Conservation (phyloP, 1,284 basidiomycete genomes). For the Pseudozyma sp. region DNA sequence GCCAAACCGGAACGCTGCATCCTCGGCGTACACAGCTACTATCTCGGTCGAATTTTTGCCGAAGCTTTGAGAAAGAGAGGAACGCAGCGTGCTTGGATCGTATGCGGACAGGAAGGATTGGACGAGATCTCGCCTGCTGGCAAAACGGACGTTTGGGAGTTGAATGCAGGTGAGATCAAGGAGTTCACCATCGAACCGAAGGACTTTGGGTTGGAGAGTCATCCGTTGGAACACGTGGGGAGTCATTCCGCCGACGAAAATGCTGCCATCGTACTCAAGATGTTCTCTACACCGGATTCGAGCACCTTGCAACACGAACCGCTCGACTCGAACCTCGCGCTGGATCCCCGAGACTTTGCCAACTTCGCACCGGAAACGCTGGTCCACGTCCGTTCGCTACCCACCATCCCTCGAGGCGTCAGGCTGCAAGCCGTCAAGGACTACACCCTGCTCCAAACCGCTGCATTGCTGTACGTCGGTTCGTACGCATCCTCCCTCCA, state of each 20-base stretch:
- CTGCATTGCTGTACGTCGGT: conserved; percentile 64
- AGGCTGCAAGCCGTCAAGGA: conserved; percentile 57
- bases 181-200: conserved; percentile 57
- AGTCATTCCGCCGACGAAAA: conserved; percentile 56
- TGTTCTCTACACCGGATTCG: conserved; percentile 44
- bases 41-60: conserved; percentile 87
- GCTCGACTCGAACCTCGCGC: conserved; percentile 5
- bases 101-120: conserved; percentile 89
- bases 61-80: conserved; percentile 75
- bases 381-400: conserved; percentile 30
- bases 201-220: conserved; percentile 58
- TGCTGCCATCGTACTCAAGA: conserved; percentile 57
- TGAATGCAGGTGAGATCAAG: conserved; percentile 47
- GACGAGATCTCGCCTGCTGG: conserved; percentile 92
- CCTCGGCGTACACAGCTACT: conserved; percentile 85
- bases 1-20: conserved; percentile 83
- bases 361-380: conserved; percentile 32
- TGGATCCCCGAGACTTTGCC: conserved; percentile 30
- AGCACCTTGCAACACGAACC: conserved; percentile 9
- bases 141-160: conserved; percentile 76
- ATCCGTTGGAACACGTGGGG: conserved; percentile 59
- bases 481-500: conserved; percentile 35
- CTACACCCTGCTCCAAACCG: conserved; percentile 64
- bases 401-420: conserved; percentile 52
- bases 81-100: conserved; percentile 86